Base-by-base conservation (phyloP, 768 basidiomycete genomes). In the Amanita molliuscula region DNA sequence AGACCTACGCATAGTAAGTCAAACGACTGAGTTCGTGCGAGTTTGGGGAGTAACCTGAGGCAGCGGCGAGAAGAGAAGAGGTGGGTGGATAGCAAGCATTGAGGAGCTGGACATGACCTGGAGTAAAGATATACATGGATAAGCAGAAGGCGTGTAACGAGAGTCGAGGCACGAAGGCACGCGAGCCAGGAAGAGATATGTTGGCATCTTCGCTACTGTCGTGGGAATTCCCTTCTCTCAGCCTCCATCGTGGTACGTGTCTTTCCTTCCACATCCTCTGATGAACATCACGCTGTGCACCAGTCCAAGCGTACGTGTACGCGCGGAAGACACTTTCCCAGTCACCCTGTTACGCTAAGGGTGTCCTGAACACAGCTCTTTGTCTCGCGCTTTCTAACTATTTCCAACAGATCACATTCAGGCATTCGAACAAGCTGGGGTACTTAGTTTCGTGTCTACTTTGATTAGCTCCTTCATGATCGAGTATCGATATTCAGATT, bases 61-160 rank as follows among this genome's bases (percentile, higher is more conserved):
- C 87, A 18, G 88, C 75, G 15, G 84, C 79, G 47, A 82, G 69
- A 29, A 94, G 74, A 4, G 81, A 73, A 47, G 89, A 82, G 37
- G 81, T 69, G 6, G 88, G 78, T 13, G 92, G 92, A 62, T 94
- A 95, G 64, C 90, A 94, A 31, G 88, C 80, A 48, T 80, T 79
- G 61, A 94, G 78, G 53, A 92, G 81, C 58, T 81, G 78, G 59
- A 90, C 78, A 70, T 92, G 89, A 69, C 85, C 80, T 54, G 89
- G 82, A 50, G 84, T 83, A 68, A 91, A 88, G 59, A 80, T 64
- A 63, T 82, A 79, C 85, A 89, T 88, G 44, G 44, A 29, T 47
- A 29, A 47, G 26, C 18, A 46, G 51, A 21, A 52, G 56, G 55
- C 13, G 57, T 62, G 52, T 47, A 33, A 56, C 38, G 35, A 41